Base-by-base conservation (phyloP, 2,329 filamentous ascomycete species). In the Nemania serpens region DNA sequence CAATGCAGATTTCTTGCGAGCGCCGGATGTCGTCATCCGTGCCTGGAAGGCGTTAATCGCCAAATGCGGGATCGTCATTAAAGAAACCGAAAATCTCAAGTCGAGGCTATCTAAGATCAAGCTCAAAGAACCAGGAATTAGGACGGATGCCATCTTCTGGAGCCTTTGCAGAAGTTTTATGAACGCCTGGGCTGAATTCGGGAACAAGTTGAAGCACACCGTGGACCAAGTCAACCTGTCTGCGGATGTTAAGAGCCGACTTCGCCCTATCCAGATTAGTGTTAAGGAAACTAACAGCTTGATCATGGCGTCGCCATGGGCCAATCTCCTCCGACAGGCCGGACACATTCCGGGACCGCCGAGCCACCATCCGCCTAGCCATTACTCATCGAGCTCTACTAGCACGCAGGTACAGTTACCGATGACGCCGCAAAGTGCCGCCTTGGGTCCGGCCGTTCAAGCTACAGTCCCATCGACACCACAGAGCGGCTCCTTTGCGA, bases 391-490 rank as follows among this genome's bases (percentile, higher is more conserved):
- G 20, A 74, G 69, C 48, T 74, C 75, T 11, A 71, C 72, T 33
- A 66, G 69, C 42, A 64, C 72, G 10, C 73, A 70, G 52, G 64
- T 73, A 39, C 76, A 77, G 54, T 68, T 93, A 39, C 93, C 93
- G 9, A 92, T 95, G 70, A 97, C 93, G 1, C 93, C 94, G 7
- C 84, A 97, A 63, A 95, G 91, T 69, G 93, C 93, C 15, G 93
- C 93, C 1, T 81, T 97, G 5, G 94, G 93, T 0, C 92, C 93
- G 5, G 93, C 93, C 18, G 91, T 93, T 56, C 93, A 96, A 75
- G 93, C 93, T 1, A 97, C 92, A 0, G 88, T 97, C 11, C 90
- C 91, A 3, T 91, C 84, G 2, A 91, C 87, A 0, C 86, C 87
- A 10, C 81, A 86, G 70, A 84, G 79, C 61, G 81, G 77, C 2